phyloP scores from a whole-genome alignment of 441 rosid species.

The Bruguiera hainesii region DNA sequence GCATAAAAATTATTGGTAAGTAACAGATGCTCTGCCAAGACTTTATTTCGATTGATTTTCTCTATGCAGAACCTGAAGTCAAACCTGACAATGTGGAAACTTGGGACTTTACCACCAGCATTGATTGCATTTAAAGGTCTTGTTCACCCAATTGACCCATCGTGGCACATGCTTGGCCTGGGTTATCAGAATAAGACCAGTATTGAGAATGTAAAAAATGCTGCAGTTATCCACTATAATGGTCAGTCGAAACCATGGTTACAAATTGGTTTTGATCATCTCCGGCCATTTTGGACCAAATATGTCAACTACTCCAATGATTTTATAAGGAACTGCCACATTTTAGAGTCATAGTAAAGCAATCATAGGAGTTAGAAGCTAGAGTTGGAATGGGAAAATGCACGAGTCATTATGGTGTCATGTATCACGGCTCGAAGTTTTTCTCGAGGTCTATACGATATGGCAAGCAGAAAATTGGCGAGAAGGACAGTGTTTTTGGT shows the following conservation, averaged over 20 bases:
- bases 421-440: conserved; percentile 19
- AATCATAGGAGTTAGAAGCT: conserved; percentile 34
- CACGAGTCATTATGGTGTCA: conserved; percentile 20
- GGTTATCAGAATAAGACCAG: conserved; percentile 85
- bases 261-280: conserved; percentile 93
- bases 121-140: conserved; percentile 93
- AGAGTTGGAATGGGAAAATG: conserved; percentile 29
- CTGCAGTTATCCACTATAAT: conserved; percentile 96
- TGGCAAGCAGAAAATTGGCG: conserved; percentile 27
- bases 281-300: conserved; percentile 95
- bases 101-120: conserved; percentile 97
- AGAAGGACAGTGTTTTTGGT: conserved; percentile 25
- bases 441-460: conserved; percentile 26
- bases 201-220: conserved; percentile 60
- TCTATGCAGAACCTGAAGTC: conserved; percentile 78
- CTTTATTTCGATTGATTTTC: conserved; percentile 22
- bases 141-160: conserved; percentile 78
- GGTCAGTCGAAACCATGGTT: conserved; percentile 99
- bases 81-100: conserved; percentile 94
- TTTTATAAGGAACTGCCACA: conserved; percentile 87
- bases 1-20: conserved; percentile 2
- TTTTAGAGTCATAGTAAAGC: conserved; percentile 59
- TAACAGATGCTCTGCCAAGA: neutral
- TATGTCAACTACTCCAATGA: conserved; percentile 90
- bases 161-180: conserved; percentile 99